phyloP scores from a whole-genome alignment of 192 early-diverging fungal species.

The Chytriomyces sp. region DNA sequence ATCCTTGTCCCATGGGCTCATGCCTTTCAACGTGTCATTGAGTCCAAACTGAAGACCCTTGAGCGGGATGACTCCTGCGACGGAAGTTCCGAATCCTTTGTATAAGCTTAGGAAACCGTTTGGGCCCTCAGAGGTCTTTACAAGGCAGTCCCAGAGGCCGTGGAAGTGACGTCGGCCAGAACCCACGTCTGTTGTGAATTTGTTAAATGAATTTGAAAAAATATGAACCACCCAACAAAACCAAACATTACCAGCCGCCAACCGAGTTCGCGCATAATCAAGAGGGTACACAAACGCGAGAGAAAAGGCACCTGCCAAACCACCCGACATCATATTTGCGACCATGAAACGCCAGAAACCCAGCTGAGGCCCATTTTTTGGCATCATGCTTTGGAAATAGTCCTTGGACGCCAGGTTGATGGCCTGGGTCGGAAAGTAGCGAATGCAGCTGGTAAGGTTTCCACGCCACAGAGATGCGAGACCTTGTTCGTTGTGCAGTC shows the following conservation, averaged over 20 bases:
- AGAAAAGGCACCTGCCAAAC: slow-evolving; percentile 90
- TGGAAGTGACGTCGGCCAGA: slow-evolving; percentile 89
- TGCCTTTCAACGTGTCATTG: slow-evolving; percentile 72
- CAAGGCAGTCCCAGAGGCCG: slow-evolving; percentile 82
- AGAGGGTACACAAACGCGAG: slow-evolving; percentile 91
- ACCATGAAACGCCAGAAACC: slow-evolving; percentile 84
- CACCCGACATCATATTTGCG: slow-evolving; percentile 93
- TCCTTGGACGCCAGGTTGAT: slow-evolving; percentile 98
- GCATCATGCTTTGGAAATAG: slow-evolving; percentile 93
- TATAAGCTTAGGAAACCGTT: slow-evolving; percentile 69
- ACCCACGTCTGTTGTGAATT: slow-evolving; percentile 55
- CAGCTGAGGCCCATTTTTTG: slow-evolving; percentile 49
- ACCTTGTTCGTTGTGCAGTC: slow-evolving; percentile 87
- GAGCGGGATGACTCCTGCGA: slow-evolving; percentile 89
- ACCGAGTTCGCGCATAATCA: slow-evolving; percentile 98
- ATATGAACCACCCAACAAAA: neutral
- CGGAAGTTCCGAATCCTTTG: slow-evolving; percentile 92
- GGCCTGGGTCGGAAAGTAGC: slow-evolving; percentile 98
- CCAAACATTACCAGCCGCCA: slow-evolving; percentile 58
- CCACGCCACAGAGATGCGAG: slow-evolving; percentile 71
- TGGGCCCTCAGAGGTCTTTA: slow-evolving; percentile 58
- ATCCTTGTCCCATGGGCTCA: slow-evolving; percentile 43
- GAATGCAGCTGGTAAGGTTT: slow-evolving; percentile 93
- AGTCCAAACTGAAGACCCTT: slow-evolving; percentile 83
- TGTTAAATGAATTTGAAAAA: neutral